These are phyloP conservation scores for Trypanosomatidae sp. DNA, from an alignment of 208 protist genomes.

Conservation along the genomic window DNA sequence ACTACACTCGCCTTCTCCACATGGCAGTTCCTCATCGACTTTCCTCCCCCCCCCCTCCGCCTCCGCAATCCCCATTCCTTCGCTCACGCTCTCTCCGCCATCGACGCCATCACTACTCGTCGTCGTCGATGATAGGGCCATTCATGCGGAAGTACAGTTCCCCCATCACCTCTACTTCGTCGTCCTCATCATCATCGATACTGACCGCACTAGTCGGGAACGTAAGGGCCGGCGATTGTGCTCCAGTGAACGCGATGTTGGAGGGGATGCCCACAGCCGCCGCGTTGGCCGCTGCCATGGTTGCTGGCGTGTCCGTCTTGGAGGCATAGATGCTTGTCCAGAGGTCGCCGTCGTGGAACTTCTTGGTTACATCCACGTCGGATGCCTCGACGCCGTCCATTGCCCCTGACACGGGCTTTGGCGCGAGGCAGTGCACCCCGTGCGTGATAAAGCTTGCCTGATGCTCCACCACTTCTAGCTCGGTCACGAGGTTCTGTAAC, in stretches of 20 bases:
- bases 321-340: slow-evolving; percentile 25
- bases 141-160: slow-evolving; percentile 80
- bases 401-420: slow-evolving; percentile 38
- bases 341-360: slow-evolving; percentile 55
- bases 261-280: background rate
- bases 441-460: slow-evolving; percentile 78
- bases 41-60: background rate
- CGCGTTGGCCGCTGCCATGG: background rate
- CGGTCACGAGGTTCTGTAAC: slow-evolving; percentile 66
- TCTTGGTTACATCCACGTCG: slow-evolving; percentile 63
- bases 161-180: slow-evolving; percentile 83
- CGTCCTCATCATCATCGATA: slow-evolving; percentile 70
- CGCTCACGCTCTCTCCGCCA: background rate
- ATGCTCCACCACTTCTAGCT: slow-evolving; percentile 78
- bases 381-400: slow-evolving; percentile 43
- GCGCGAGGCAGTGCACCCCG: slow-evolving; percentile 55
- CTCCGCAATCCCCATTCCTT: background rate
- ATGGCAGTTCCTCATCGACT: background rate
- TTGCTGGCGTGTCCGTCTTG: slow-evolving; percentile 21
- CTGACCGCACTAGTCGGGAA: slow-evolving; percentile 25
- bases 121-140: slow-evolving; percentile 86
- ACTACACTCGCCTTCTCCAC: background rate
- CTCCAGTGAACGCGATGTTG: background rate
- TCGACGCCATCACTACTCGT: slow-evolving; percentile 33
- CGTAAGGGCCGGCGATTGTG: slow-evolving; percentile 8